phyloP scores from a whole-genome alignment of 768 basidiomycete species.

The Pleurotus giganteus region DNA sequence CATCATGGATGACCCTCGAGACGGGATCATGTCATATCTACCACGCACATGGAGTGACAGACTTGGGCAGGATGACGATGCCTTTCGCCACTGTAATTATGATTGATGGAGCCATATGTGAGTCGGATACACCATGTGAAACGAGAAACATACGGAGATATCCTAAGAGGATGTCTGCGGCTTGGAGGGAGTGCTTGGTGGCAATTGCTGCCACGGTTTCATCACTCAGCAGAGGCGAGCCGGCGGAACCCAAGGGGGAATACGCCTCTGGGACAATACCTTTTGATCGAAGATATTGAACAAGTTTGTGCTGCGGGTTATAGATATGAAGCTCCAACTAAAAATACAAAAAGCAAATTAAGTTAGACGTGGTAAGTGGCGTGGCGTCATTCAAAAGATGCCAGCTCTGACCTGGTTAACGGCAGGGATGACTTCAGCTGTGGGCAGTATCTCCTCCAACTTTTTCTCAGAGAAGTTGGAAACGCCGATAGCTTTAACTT shows the following conservation, averaged over 20 bases:
- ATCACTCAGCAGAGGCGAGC: constrained; percentile 65
- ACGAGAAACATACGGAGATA: constrained; percentile 48
- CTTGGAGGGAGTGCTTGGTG: constrained; percentile 47
- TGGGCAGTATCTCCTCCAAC: constrained; percentile 68
- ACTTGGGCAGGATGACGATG: constrained; percentile 71
- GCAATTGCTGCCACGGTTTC: constrained; percentile 60
- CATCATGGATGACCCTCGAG: not conserved
- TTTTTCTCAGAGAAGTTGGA: constrained; percentile 73
- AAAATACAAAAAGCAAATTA: not conserved
- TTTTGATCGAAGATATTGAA: constrained; percentile 60
- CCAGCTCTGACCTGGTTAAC: constrained; percentile 59
- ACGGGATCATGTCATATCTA: not conserved
- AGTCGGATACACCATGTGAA: not conserved
- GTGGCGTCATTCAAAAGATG: not conserved
- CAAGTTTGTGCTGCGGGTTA: constrained; percentile 70
- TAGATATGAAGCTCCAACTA: constrained; percentile 75
- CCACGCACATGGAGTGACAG: constrained; percentile 52
- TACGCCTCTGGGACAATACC: constrained; percentile 75
- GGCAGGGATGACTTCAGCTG: constrained; percentile 64
- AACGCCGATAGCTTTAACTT: constrained; percentile 66
- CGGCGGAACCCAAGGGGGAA: constrained; percentile 74
- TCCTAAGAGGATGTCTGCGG: constrained; percentile 59
- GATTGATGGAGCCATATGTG: constrained; percentile 8
- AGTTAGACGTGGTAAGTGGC: too few relatives aligned
- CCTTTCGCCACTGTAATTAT: constrained; percentile 57